These are phyloP conservation scores for Agrocybe chaxingu DNA, from an alignment of 768 basidiomycete species.

Conservation along the genomic window DNA sequence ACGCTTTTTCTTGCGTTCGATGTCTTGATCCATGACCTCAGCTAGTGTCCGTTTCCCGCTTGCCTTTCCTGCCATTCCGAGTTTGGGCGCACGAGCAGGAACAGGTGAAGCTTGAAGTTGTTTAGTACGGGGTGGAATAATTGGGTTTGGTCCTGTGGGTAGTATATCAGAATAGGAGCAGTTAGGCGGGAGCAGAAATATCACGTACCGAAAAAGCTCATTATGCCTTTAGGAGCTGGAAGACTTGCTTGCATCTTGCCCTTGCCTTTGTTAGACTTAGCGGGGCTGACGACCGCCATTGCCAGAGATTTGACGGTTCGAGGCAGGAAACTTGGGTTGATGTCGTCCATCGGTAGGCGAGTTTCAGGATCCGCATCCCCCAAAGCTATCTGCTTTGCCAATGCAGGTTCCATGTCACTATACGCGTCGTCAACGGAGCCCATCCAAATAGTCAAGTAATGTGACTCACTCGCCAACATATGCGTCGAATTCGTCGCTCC, in stretches of 20 bases:
- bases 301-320: constrained; percentile 40
- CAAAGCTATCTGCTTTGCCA: constrained; percentile 64
- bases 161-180: neutral
- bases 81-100: constrained; percentile 13
- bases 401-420: constrained; percentile 60
- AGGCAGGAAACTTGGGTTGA: constrained; percentile 65
- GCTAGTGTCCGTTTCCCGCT: constrained; percentile 77
- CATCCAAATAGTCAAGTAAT: neutral
- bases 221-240: constrained; percentile 35
- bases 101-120: constrained; percentile 9
- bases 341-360: constrained; percentile 70
- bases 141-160: constrained; percentile 39
- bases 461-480: constrained; percentile 67
- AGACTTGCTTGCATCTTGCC: constrained; percentile 41
- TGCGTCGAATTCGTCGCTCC: constrained; percentile 60
- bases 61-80: constrained; percentile 42
- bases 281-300: constrained; percentile 17
- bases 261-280: constrained; percentile 37
- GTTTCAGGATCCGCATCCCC: constrained; percentile 75
- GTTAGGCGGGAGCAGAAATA: constrained; percentile 11
- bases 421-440: constrained; percentile 2
- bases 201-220: constrained; percentile 60
- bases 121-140: constrained; percentile 27
- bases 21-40: constrained; percentile 67
- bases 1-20: constrained; percentile 46